Evolutionary conservation across 805 yeast species (phyloP).

Genomic region (Pichia pseudocactophila): DNA sequence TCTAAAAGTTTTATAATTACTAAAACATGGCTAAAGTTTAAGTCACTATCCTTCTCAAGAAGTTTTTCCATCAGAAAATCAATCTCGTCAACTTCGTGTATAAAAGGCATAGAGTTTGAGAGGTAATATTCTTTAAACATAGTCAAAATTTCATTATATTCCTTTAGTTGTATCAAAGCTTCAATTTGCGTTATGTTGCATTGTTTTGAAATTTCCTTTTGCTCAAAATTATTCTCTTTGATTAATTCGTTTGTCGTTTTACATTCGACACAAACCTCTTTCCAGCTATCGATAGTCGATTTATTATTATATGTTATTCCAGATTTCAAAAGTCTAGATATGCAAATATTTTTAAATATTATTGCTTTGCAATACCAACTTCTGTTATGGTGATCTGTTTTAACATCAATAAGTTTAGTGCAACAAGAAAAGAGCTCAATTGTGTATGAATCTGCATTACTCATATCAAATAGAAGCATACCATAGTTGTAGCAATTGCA

Average conservation of each 20-base stretch:
- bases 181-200: no score
- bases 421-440: constrained; percentile 7
- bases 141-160: no score
- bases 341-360: constrained; percentile 6
- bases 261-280: neutral
- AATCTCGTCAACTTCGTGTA: neutral
- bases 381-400: neutral
- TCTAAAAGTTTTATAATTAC: constrained; percentile 1
- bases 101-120: neutral
- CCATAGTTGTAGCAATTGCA: constrained; percentile 21
- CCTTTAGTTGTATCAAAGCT: no score
- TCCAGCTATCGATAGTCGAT: neutral
- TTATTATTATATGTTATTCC: neutral
- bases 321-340: neutral
- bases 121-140: no score
- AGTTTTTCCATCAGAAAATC: constrained; percentile 1
- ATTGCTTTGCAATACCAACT: constrained; percentile 7
- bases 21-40: no score
- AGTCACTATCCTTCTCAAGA: neutral
- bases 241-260: no score
- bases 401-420: neutral
- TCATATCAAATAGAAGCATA: neutral
- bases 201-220: no score
- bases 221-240: no score
- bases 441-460: constrained; percentile 5